Conservation (phyloP, 2,329 filamentous ascomycete genomes). For the Aspergillus carbonarius region DNA sequence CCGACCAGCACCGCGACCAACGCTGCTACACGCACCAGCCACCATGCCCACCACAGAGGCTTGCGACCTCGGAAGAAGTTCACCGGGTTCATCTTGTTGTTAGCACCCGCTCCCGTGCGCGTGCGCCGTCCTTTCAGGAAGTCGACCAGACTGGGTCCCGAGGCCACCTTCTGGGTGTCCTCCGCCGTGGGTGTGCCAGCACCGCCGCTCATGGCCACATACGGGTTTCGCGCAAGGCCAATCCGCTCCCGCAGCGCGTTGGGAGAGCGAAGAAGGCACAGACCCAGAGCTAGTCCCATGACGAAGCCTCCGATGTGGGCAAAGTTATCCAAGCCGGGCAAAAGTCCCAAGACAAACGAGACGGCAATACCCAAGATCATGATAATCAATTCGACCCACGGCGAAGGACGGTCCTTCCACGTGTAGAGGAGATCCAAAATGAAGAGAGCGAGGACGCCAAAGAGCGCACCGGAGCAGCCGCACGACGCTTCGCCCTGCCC, state of each 20-base stretch:
- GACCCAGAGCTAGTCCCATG: slow-evolving; percentile 83
- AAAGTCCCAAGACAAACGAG: slow-evolving; percentile 84
- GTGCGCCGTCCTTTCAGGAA: slow-evolving; percentile 30
- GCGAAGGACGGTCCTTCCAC: slow-evolving; percentile 75
- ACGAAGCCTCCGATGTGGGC: slow-evolving; percentile 94
- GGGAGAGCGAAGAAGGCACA: slow-evolving; percentile 86
- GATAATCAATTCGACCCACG: slow-evolving; percentile 81
- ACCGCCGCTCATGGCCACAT: slow-evolving; percentile 63
- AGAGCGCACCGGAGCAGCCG: slow-evolving; percentile 85
- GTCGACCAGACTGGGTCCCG: slow-evolving; percentile 60
- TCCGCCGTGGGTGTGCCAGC: slow-evolving; percentile 31
- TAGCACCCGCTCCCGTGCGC: slow-evolving; percentile 67
- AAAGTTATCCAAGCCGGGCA: slow-evolving; percentile 95
- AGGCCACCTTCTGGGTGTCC: slow-evolving; percentile 48
- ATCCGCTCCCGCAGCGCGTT: slow-evolving; percentile 73
- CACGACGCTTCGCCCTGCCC: slow-evolving; percentile 77
- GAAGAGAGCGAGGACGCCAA: slow-evolving; percentile 85
- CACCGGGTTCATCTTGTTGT: slow-evolving; percentile 27
- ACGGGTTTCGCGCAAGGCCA: slow-evolving; percentile 66
- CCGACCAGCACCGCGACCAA: slow-evolving; percentile 78
- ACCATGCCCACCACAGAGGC: slow-evolving; percentile 96
- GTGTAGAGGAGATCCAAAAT: slow-evolving; percentile 90
- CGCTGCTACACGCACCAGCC: slow-evolving; percentile 76
- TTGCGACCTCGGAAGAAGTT: slow-evolving; percentile 92
- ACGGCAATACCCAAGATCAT: slow-evolving; percentile 82